Conservation (phyloP, 2,329 filamentous ascomycete species). For the Pseudogymnoascus sp. region DNA sequence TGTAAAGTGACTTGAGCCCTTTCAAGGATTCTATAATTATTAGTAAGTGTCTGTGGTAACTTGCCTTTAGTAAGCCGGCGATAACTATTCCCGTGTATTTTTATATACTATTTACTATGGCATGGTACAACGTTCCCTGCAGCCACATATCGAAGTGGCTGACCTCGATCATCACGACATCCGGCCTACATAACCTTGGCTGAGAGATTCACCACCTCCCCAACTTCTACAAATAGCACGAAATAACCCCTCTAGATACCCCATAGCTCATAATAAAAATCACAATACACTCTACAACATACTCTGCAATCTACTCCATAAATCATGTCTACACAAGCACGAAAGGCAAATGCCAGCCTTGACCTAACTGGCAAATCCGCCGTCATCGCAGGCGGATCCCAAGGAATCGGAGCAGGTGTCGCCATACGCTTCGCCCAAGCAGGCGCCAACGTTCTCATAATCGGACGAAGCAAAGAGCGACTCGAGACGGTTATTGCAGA, state of each 20-base stretch:
- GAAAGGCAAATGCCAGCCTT: not conserved
- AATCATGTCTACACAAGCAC: not conserved
- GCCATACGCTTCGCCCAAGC: slow-evolving; percentile 2
- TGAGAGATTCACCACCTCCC: not conserved
- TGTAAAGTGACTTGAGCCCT: not conserved
- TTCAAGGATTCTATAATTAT: not conserved
- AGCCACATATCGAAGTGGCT: too few relatives aligned
- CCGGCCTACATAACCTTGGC: not conserved
- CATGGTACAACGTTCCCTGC: not conserved
- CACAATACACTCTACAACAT: not conserved
- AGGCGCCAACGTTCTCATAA: not conserved
- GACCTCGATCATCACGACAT: not conserved
- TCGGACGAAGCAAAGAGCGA: not conserved
- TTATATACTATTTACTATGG: not conserved
- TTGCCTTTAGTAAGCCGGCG: not conserved
- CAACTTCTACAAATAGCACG: not conserved
- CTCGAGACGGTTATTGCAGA: not conserved
- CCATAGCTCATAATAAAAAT: not conserved
- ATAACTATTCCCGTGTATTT: not conserved
- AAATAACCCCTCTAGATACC: not conserved
- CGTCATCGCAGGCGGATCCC: not conserved
- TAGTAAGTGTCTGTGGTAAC: not conserved
- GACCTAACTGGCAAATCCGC: not conserved
- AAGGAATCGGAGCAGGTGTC: slow-evolving; percentile 1
- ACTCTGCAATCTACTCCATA: not conserved